Percentiles rank a stretch among this genome's conserved stretches.
phyloP scores from a whole-genome alignment of 2,329 filamentous ascomycete species.

The Talaromyces islandicus region DNA sequence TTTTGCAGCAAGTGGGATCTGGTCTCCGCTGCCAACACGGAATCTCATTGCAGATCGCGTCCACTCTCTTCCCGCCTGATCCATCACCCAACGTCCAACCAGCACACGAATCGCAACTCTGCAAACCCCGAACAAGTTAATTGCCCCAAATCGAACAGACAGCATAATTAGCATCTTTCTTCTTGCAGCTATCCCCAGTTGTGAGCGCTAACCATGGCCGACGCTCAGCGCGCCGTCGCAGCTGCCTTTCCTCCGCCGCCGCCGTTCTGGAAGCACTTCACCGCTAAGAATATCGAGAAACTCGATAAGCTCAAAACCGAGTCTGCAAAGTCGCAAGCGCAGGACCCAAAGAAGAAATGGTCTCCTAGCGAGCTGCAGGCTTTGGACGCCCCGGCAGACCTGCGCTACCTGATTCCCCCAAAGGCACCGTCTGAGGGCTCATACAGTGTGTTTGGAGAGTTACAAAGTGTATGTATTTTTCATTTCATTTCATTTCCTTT shows the following conservation, averaged over 20 bases:
- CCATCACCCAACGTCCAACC: neutral
- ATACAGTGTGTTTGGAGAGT: slow-evolving; percentile 69
- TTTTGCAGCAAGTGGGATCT: neutral
- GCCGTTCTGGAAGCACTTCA: slow-evolving; percentile 86
- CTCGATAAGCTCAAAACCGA: slow-evolving; percentile 47
- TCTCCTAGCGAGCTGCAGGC: slow-evolving; percentile 26
- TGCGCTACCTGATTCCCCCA: slow-evolving; percentile 76
- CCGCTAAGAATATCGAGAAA: slow-evolving; percentile 62
- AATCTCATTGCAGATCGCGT: neutral
- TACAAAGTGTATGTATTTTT: slow-evolving; percentile 48
- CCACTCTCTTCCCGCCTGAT: neutral
- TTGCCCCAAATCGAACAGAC: neutral
- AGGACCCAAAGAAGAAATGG: slow-evolving; percentile 29
- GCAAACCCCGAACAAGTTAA: neutral
- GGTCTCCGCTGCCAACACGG: neutral
- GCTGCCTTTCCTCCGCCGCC: slow-evolving; percentile 81
- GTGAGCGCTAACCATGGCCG: slow-evolving; percentile 51
- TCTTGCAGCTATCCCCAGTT: neutral
- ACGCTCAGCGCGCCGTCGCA: slow-evolving; percentile 46
- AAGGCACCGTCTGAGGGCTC: slow-evolving; percentile 63
- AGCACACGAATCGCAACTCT: neutral
- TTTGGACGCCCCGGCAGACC: slow-evolving; percentile 58
- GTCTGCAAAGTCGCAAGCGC: slow-evolving; percentile 20
- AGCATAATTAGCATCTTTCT: too few species aligned
- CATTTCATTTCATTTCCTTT: slow-evolving; percentile 5